Evolutionary conservation across 805 yeast genomes (phyloP), one percentile per base, ranked within the genome.

Genomic region (Cyberlindnera bimundalis): DNA sequence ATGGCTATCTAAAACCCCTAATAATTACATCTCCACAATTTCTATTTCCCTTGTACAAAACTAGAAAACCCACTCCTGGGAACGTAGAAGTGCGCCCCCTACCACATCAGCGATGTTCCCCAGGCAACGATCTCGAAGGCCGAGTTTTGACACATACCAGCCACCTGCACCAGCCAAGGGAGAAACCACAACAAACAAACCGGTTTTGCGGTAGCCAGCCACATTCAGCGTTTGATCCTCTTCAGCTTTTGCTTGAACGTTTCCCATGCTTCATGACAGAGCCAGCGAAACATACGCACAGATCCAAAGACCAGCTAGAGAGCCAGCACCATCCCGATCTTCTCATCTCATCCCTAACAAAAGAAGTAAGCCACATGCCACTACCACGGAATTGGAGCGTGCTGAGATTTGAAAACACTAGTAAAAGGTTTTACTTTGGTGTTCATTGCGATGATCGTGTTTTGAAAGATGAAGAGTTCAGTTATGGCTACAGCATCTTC

Each of bases 341-440:
- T 8, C 10, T n/a, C n/a, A 26, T 26, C 28, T n/a, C 13, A 26
- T n/a, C 13, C 9, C 9, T 6, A 6, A 26, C 13, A 10, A 6
- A 7, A 12, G 28, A 26, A 9, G 12, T n/a, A n/a, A 26, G n/a
- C 28, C 9, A 12, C 6, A 26, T 26, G 28, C 28, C 28, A 26
- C 28, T 26, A 9, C 28, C 28, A 7, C 28, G 28, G 6, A 45
- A 38, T 26, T 56, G 60, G 60, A 42, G 33, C 14, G 52, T 52
- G 6, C 36, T 53, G 9, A 29, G 34, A 4, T 24, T 48, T 4
- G 38, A 29, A 2, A 40, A 50, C 16, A 28, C 35, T 1, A 27
- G 37, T n/a, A 37, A 39, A 15, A 37, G 43, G 2, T 52, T 50
- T 23, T 43, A 49, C 12, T 43, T 49, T 23, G 59, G 59, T 4